These are phyloP conservation scores for Kodamaea lidongshanica DNA, from an alignment of 805 yeast genomes.

Conservation along the genomic window DNA sequence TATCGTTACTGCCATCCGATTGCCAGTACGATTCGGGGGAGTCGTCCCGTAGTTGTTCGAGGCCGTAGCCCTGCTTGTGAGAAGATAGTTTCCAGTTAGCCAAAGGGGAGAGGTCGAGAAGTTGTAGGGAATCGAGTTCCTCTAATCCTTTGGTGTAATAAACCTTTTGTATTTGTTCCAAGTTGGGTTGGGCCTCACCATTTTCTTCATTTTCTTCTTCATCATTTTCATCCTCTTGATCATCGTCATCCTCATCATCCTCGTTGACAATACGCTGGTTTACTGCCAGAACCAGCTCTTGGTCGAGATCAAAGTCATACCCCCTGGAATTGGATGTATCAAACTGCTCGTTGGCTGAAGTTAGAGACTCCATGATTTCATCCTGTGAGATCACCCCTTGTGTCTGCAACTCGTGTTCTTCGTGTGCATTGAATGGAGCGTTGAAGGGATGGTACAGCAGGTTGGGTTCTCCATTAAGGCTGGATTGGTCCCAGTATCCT, in stretches of 20 bases:
- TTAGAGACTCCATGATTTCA: slow-evolving; percentile 26
- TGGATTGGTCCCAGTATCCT: slow-evolving; percentile 21
- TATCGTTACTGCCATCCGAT: slow-evolving; percentile 66
- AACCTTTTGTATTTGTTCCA: slow-evolving; percentile 36
- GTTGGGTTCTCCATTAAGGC: slow-evolving; percentile 5
- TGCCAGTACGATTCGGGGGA: slow-evolving; percentile 82
- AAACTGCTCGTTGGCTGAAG: slow-evolving; percentile 7
- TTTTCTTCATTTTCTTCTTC: slow-evolving; percentile 9
- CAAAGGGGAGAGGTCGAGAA: slow-evolving; percentile 69
- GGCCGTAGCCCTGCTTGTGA: slow-evolving; percentile 63
- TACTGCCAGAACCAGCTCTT: slow-evolving; percentile 5
- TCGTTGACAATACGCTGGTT: slow-evolving; percentile 4
- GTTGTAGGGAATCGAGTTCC: slow-evolving; percentile 50
- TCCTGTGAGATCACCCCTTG: slow-evolving; percentile 25
- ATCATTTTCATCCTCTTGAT: slow-evolving; percentile 10
- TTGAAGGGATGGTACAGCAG: slow-evolving; percentile 4
- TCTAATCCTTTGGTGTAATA: slow-evolving; percentile 44
- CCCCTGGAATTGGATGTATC: slow-evolving; percentile 7
- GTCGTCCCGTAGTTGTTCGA: slow-evolving; percentile 66
- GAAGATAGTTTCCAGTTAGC: slow-evolving; percentile 87
- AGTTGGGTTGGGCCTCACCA: slow-evolving; percentile 27
- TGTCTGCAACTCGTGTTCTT: slow-evolving; percentile 20
- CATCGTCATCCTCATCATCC: slow-evolving; percentile 8
- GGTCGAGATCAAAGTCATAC: slow-evolving; percentile 14
- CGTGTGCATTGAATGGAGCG: slow-evolving; percentile 4